A percentile compares a stretch with the other conserved stretches of the same genome.
Conservation (phyloP, 2,329 filamentous ascomycete species). For the Colletotrichum cereale region DNA sequence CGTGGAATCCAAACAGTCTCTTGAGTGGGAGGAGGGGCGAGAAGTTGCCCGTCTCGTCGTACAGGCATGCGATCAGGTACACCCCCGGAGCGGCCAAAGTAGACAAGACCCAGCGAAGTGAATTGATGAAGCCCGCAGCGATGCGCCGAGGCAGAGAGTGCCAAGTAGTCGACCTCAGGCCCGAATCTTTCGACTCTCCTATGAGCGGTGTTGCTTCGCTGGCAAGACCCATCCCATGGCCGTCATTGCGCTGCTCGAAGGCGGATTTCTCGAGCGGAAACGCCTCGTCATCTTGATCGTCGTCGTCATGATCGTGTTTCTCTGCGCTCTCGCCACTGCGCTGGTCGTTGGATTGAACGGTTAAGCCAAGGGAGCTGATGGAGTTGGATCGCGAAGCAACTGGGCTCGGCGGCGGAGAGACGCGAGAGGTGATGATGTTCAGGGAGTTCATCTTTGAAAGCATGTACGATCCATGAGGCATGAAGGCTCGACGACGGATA, state of each 20-base stretch:
- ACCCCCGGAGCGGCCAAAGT: conserved; percentile 84
- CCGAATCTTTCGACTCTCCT: conserved; percentile 42
- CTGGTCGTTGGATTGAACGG: conserved; percentile 58
- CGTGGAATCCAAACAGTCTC: conserved; percentile 68
- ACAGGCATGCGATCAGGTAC: conserved; percentile 86
- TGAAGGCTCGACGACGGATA: conserved; percentile 24
- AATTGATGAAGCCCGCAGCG: conserved; percentile 78
- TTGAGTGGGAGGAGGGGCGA: conserved; percentile 81
- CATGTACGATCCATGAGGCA: conserved; percentile 67
- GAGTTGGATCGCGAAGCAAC: conserved; percentile 72
- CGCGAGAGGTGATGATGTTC: conserved; percentile 91
- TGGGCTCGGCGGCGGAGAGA: conserved; percentile 72
- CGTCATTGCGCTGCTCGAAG: conserved; percentile 28
- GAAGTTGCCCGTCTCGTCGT: conserved; percentile 83
- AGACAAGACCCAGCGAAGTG: conserved; percentile 82
- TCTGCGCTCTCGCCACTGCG: conserved; percentile 46
- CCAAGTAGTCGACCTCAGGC: conserved; percentile 60
- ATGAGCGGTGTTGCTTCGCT: conserved; percentile 79
- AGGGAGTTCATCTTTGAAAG: conserved; percentile 90
- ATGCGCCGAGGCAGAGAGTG: conserved; percentile 75
- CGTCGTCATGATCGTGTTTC: conserved; percentile 37
- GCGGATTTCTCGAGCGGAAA: conserved; percentile 41
- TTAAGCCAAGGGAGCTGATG: conserved; percentile 64
- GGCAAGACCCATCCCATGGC: conserved; percentile 47
- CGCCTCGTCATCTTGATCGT: conserved; percentile 48